Percentiles rank a stretch among this genome's conserved stretches.
Evolutionary conservation across 169 alveolate genomes (phyloP).

Genomic region (Perkinsus chesapeaki): DNA sequence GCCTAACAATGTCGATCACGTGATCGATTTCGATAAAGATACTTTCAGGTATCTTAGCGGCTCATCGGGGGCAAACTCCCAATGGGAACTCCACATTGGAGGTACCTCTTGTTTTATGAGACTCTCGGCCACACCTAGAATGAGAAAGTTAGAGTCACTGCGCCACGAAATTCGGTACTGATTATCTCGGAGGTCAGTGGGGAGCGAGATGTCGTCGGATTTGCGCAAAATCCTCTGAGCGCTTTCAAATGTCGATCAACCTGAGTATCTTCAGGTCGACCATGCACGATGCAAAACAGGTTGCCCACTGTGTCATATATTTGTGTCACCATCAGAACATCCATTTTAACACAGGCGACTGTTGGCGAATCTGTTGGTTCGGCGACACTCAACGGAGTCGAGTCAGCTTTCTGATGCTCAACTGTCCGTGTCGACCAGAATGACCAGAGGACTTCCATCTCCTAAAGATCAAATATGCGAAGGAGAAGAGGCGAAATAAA

Average conservation of each 20-base stretch:
- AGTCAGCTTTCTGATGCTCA: neutral
- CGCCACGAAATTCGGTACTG: neutral
- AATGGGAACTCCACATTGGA: constrained; percentile 54
- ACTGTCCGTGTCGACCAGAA: neutral
- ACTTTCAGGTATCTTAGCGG: constrained; percentile 41
- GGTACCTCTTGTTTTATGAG: constrained; percentile 34
- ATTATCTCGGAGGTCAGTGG: neutral
- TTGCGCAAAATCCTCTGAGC: neutral
- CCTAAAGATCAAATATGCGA: neutral
- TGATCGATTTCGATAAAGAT: constrained; percentile 45
- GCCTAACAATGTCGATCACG: constrained; percentile 43
- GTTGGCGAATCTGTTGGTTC: neutral
- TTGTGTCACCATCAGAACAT: neutral
- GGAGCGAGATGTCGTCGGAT: neutral
- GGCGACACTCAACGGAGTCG: neutral
- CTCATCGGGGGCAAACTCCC: constrained; percentile 61
- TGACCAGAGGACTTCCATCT: neutral
- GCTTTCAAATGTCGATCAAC: neutral
- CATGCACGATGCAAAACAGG: neutral
- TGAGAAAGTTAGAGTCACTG: neutral
- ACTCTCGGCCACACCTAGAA: neutral
- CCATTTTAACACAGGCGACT: neutral
- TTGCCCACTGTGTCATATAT: neutral
- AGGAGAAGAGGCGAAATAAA: neutral
- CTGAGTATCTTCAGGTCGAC: neutral